Percentiles rank a stretch among this genome's conserved stretches.
These are phyloP conservation scores for Exserohilum turcica DNA, from an alignment of 2,329 filamentous ascomycete species.

Conservation along the genomic window DNA sequence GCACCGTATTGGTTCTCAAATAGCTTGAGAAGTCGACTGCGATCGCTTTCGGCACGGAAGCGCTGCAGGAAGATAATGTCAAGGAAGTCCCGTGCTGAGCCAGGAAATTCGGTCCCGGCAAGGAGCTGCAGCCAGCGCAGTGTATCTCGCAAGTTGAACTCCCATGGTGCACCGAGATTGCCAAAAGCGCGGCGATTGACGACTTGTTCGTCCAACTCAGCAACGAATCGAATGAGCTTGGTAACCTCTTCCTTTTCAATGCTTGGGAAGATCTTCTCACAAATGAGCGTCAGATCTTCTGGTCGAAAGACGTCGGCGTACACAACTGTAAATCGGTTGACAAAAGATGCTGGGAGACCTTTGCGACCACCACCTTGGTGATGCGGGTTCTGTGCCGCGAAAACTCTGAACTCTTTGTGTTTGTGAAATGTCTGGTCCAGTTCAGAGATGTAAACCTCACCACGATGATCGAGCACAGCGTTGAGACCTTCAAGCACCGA, in stretches of 20 bases:
- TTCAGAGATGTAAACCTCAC: constrained; percentile 93
- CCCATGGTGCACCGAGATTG: constrained; percentile 77
- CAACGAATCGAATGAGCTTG: constrained; percentile 79
- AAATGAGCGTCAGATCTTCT: constrained; percentile 82
- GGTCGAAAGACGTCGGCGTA: constrained; percentile 89
- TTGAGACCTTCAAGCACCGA: constrained; percentile 96
- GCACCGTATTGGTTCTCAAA: constrained; percentile 68
- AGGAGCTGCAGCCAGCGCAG: constrained; percentile 83
- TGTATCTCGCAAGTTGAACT: constrained; percentile 91
- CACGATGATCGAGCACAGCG: constrained; percentile 93
- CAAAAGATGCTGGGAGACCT: constrained; percentile 91
- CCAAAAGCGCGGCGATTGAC: constrained; percentile 61
- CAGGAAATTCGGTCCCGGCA: constrained; percentile 62
- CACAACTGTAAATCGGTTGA: constrained; percentile 97
- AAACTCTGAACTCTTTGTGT: constrained; percentile 89
- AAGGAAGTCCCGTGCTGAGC: constrained; percentile 72
- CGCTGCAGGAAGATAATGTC: constrained; percentile 84
- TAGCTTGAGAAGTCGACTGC: constrained; percentile 66
- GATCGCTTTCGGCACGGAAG: constrained; percentile 76
- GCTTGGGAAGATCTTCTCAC: constrained; percentile 73
- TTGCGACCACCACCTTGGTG: constrained; percentile 96
- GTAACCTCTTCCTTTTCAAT: constrained; percentile 65
- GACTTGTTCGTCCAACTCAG: constrained; percentile 74
- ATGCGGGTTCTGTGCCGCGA: constrained; percentile 96
- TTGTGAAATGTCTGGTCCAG: constrained; percentile 91